Evolutionary conservation across 208 protist species (phyloP).

Genomic region (Phytomonas sp.): DNA sequence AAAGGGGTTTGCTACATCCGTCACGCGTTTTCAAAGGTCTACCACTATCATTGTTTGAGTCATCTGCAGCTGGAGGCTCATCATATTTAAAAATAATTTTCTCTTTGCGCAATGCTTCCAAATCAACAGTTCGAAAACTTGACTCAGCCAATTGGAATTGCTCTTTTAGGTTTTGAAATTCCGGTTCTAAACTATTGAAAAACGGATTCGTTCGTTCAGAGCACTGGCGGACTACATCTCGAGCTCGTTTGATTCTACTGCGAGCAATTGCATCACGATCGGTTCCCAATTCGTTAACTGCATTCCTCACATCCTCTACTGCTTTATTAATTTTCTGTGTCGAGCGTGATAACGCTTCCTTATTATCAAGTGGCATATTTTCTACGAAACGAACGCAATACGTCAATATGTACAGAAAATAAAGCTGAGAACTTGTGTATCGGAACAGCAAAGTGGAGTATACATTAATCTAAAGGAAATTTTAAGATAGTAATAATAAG

Average conservation of each 20-base stretch:
- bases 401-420: neutral
- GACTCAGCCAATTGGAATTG: slow-evolving; percentile 31
- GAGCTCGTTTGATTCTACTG: slow-evolving; percentile 37
- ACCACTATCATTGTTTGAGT: neutral
- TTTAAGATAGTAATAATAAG: neutral
- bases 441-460: neutral
- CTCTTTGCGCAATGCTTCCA: slow-evolving; percentile 39
- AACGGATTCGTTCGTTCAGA: slow-evolving; percentile 19
- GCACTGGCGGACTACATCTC: slow-evolving; percentile 44
- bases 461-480: neutral
- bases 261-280: slow-evolving; percentile 46
- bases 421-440: neutral
- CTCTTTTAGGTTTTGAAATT: slow-evolving; percentile 21
- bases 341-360: slow-evolving; percentile 42
- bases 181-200: slow-evolving; percentile 14
- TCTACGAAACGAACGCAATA: neutral
- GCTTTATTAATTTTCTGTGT: slow-evolving; percentile 47
- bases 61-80: neutral
- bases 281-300: slow-evolving; percentile 46
- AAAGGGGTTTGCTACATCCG: neutral
- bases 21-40: neutral
- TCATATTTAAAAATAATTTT: slow-evolving; percentile 30
- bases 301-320: slow-evolving; percentile 32
- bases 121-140: slow-evolving; percentile 40
- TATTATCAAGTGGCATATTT: slow-evolving; percentile 48